Conservation (phyloP, 768 basidiomycete genomes). For the Pisolithus microcarpus region DNA sequence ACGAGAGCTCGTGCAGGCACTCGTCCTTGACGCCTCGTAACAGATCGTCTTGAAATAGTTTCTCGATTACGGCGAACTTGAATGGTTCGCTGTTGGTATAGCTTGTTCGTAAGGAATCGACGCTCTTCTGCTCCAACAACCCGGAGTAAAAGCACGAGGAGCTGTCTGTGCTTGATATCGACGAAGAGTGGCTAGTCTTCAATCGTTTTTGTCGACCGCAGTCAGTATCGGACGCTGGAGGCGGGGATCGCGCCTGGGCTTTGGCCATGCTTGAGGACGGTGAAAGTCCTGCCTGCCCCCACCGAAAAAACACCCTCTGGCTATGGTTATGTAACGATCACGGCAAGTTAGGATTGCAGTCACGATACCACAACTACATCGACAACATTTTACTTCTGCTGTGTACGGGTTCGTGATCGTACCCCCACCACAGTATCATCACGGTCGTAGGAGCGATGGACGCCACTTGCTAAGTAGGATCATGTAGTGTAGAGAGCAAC, state of each 20-base stretch:
- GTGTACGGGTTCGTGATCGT: too few relatives aligned
- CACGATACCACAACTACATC: too few relatives aligned
- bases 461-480: too few relatives aligned
- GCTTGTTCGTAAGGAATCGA: slow-evolving; percentile 44
- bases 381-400: too few relatives aligned
- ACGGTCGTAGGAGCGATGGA: too few relatives aligned
- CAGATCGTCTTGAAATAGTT: slow-evolving; percentile 79
- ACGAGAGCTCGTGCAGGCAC: slow-evolving; percentile 68
- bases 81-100: slow-evolving; percentile 65
- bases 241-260: slow-evolving; percentile 41
- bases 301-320: too few relatives aligned
- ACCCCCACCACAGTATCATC: too few relatives aligned
- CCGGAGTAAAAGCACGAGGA: slow-evolving; percentile 28
- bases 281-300: slow-evolving; percentile 21
- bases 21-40: slow-evolving; percentile 79
- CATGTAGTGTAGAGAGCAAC: too few relatives aligned
- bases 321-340: too few relatives aligned
- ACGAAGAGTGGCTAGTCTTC: slow-evolving; percentile 32
- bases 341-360: too few relatives aligned
- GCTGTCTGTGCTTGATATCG: slow-evolving; percentile 8
- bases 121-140: slow-evolving; percentile 51
- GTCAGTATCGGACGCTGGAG: slow-evolving; percentile 26
- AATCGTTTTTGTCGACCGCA: slow-evolving; percentile 25
- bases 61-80: slow-evolving; percentile 74
- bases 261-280: slow-evolving; percentile 36